Evolutionary conservation across 352 stramenopile species (phyloP).

Genomic region (Pythium dissimile): DNA sequence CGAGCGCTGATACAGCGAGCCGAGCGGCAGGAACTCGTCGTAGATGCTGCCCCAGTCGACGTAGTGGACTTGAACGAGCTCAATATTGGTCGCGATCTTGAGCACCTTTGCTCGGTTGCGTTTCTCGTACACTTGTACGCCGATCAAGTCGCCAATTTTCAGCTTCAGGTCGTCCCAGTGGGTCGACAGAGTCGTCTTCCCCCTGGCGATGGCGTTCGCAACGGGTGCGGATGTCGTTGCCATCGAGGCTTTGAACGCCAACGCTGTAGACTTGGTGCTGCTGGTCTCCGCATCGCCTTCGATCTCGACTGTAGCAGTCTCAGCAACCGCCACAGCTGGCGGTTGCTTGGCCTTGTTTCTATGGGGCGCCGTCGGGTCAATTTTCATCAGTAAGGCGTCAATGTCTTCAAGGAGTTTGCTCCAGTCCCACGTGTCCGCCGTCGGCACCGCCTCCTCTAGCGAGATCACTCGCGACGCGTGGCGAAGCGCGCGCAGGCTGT

Average conservation of each 20-base stretch:
- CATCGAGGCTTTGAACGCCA: neutral
- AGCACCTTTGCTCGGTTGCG: constrained; percentile 63
- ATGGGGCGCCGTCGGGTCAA: constrained; percentile 41
- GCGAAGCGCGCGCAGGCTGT: constrained; percentile 56
- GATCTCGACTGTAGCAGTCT: neutral
- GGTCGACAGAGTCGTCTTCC: constrained; percentile 24
- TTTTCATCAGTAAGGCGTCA: constrained; percentile 51
- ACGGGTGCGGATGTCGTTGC: constrained; percentile 5
- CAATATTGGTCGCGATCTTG: constrained; percentile 62
- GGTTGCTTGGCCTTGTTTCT: constrained; percentile 5
- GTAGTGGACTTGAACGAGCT: constrained; percentile 78
- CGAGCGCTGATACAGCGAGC: constrained; percentile 52
- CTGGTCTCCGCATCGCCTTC: neutral
- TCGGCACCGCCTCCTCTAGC: constrained; percentile 64
- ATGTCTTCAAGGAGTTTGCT: constrained; percentile 75
- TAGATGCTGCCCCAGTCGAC: constrained; percentile 81
- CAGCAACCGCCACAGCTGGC: constrained; percentile 17
- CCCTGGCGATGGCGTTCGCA: constrained; percentile 6
- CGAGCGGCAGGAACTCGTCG: constrained; percentile 71
- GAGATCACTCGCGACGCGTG: constrained; percentile 62
- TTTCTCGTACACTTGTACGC: constrained; percentile 75
- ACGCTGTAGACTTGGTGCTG: neutral
- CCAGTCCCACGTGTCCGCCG: constrained; percentile 77
- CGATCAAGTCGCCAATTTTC: constrained; percentile 59
- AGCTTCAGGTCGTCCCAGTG: constrained; percentile 68